phyloP scores from a whole-genome alignment of 805 yeast genomes.

The Yarrowia sp. region DNA sequence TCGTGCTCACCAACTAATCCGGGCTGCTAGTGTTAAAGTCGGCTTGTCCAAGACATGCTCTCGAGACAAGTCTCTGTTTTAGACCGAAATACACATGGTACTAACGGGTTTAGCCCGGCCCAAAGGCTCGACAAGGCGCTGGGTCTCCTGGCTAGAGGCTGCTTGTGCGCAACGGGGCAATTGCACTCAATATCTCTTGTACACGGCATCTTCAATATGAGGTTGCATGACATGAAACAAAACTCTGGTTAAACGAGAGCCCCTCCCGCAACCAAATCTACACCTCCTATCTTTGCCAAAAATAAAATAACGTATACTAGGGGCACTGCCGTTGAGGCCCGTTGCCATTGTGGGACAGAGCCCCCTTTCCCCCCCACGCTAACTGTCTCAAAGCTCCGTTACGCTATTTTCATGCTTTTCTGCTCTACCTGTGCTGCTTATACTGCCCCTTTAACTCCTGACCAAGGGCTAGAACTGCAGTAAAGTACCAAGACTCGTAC shows the following conservation, averaged over 20 bases:
- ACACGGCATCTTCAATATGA: not conserved
- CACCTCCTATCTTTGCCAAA: constrained; percentile 20
- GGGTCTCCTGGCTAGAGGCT: not conserved
- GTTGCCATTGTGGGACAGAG: not conserved
- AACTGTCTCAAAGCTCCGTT: not conserved
- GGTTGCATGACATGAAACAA: constrained; percentile 17
- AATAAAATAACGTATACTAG: not conserved
- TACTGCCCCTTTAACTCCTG: too few species aligned
- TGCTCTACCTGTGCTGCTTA: too few species aligned
- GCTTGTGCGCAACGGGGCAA: not conserved
- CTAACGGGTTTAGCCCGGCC: not conserved
- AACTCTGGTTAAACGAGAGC: not conserved
- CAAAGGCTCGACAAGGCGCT: not conserved
- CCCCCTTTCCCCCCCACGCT: constrained; percentile 14
- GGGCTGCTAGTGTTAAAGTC: not conserved
- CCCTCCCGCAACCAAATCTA: constrained; percentile 6
- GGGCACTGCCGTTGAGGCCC: constrained; percentile 9
- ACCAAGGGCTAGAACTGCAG: not conserved
- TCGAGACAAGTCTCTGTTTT: constrained; percentile 9
- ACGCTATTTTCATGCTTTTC: too few species aligned
- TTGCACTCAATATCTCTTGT: not conserved
- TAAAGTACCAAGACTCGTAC: too few species aligned
- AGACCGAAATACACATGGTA: not conserved
- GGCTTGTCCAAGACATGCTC: constrained; percentile 16
- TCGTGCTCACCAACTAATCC: too few species aligned